Conservation (phyloP, 768 basidiomycete species). For the Saitozyma podzolica region DNA sequence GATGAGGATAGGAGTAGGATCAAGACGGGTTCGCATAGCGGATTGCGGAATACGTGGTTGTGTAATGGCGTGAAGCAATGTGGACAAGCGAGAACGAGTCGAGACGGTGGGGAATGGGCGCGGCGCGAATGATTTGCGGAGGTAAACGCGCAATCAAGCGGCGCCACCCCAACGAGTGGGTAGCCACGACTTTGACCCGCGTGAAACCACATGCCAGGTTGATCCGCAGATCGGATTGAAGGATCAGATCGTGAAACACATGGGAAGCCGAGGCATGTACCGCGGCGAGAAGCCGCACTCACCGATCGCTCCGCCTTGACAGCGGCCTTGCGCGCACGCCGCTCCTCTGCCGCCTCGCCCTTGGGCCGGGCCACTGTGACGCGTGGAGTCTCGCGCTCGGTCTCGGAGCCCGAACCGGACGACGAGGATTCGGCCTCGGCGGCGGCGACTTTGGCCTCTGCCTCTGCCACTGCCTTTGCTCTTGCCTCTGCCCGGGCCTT, state of each 20-base stretch:
- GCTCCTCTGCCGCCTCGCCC: constrained; percentile 64
- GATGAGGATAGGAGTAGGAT: neutral
- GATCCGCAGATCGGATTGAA: too few relatives aligned
- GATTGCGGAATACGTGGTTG: too few relatives aligned
- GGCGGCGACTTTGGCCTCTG: constrained; percentile 80
- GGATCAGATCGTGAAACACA: too few relatives aligned
- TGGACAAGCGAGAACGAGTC: too few relatives aligned
- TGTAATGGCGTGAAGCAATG: too few relatives aligned
- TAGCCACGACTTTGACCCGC: too few relatives aligned
- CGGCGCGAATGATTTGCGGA: too few relatives aligned
- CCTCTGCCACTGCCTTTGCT: constrained; percentile 61
- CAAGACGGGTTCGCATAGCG: neutral
- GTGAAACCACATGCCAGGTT: too few relatives aligned
- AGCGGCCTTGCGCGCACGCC: constrained; percentile 55
- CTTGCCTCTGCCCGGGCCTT: constrained; percentile 51
- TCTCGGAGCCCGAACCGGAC: constrained; percentile 42
- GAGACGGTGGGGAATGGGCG: too few relatives aligned
- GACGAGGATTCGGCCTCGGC: constrained; percentile 27
- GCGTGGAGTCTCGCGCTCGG: constrained; percentile 46
- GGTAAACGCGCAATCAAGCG: too few relatives aligned
- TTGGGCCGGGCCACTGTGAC: constrained; percentile 69
- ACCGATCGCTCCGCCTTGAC: constrained; percentile 56
- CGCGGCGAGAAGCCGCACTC: constrained; percentile 9
- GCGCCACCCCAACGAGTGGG: too few relatives aligned
- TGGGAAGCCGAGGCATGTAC: too few relatives aligned